Evolutionary conservation across 1,284 basidiomycete genomes (phyloP), one percentile per base, ranked within the genome.

Genomic region (Leucoagaricus sp.): DNA sequence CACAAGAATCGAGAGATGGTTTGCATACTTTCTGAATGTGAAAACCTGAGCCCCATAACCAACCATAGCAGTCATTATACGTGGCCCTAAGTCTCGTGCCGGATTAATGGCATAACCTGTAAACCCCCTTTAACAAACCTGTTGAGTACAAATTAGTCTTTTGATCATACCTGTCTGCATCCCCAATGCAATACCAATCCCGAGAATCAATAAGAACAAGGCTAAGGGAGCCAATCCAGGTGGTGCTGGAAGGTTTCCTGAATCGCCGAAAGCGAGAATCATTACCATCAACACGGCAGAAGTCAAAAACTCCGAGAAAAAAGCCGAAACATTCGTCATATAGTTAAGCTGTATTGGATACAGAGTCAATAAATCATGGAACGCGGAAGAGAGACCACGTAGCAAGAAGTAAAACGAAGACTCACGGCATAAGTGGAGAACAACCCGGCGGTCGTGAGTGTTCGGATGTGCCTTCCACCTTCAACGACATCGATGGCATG

Each of bases 351-450:
- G 49, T 12, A 21, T 8, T 13, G 3, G 19, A 25, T 23, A 25
- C 4, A 15, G 21, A 3, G 44, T 40, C 17, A 45, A 4, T 28
- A 28, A 17, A 6, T 8, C 8, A 25, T 25, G 15, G n/a, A 15
- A 6, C 3, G 57, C 33, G 23, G 15, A 59, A 28, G 28, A 47
- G 33, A 52, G 33, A 53, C 29, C 28, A 19, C 9, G 12, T 19
- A 25, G 44, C n/a, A n/a, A n/a, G n/a, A n/a, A n/a, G n/a, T n/a
- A n/a, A 45, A 6, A 26, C 33, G 34, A 57, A 28, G 9, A 63
- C 87, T 57, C 64, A 89, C 88, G 40, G 87, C 79, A 63, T 85
- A 89, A 0, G 90, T 91, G 4, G 81, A 80, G 64, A 94, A 93
- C 21, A 92, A 70, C 13, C 78, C 70, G 0, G 86, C 90, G 0